Evolutionary conservation across 192 early-diverging fungal species (phyloP).

Genomic region (Glomus cerebriforme): DNA sequence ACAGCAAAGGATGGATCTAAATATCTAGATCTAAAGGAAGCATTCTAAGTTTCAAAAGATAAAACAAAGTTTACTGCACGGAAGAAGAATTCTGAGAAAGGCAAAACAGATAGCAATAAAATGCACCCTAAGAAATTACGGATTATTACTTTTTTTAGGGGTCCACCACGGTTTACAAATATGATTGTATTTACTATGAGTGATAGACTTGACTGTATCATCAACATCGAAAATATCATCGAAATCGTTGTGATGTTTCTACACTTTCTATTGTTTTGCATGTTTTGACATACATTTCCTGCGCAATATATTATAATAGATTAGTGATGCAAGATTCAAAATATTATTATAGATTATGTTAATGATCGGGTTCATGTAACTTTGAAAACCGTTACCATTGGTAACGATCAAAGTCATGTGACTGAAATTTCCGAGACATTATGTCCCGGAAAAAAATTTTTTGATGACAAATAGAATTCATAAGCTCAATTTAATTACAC

Average conservation of each 20-base stretch:
- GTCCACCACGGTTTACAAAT: slow-evolving; percentile 28
- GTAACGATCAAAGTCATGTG: too few relatives aligned
- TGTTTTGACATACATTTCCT: slow-evolving; percentile 29
- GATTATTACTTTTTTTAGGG: slow-evolving; percentile 17
- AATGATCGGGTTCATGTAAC: too few relatives aligned
- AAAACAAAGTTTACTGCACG: too few relatives aligned
- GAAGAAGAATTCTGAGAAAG: too few relatives aligned
- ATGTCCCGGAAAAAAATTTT: slow-evolving; percentile 5
- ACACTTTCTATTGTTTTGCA: slow-evolving; percentile 22
- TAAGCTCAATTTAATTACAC: slow-evolving; percentile 25
- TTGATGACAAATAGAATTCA: slow-evolving; percentile 23
- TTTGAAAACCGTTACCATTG: too few relatives aligned
- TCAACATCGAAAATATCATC: slow-evolving; percentile 26
- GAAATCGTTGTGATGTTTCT: slow-evolving; percentile 21
- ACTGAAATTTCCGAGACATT: too few relatives aligned
- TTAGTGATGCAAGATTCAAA: background rate
- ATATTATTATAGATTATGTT: too few relatives aligned
- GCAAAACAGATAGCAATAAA: too few relatives aligned
- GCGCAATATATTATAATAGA: slow-evolving; percentile 22
- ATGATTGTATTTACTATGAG: slow-evolving; percentile 24
- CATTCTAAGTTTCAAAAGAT: background rate
- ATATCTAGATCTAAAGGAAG: background rate
- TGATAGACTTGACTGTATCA: slow-evolving; percentile 10
- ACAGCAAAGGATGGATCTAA: slow-evolving; percentile 8
- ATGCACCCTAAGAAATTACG: too few relatives aligned